Conservation (phyloP, 179 eudicot genomes). For the Silene coronaria region DNA sequence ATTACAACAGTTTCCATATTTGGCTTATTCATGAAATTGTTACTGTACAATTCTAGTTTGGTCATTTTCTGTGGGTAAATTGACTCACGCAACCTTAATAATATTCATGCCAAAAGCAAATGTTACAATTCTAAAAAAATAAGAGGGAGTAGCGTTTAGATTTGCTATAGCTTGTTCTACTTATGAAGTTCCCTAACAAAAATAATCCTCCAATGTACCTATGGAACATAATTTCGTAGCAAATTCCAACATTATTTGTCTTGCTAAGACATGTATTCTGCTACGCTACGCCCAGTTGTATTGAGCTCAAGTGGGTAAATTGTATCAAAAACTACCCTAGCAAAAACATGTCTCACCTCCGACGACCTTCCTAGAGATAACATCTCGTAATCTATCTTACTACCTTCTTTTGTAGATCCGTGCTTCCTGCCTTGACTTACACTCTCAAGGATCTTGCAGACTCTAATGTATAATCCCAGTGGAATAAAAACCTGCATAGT, state of each 20-base stretch:
- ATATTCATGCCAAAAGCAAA: no score
- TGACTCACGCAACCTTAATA: no score
- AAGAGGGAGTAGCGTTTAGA: background rate
- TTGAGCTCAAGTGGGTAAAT: slow-evolving; percentile 38
- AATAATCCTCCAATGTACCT: background rate
- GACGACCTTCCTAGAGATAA: slow-evolving; percentile 45
- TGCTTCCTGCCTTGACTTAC: slow-evolving; percentile 41
- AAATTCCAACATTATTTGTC: background rate
- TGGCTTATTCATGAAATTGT: no score
- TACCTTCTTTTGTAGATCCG: slow-evolving; percentile 49
- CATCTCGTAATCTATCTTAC: slow-evolving; percentile 49
- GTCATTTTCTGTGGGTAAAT: no score
- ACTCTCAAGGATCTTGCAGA: slow-evolving; percentile 49
- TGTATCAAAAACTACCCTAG: slow-evolving; percentile 71
- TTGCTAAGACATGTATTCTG: background rate
- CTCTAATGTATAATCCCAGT: slow-evolving; percentile 42
- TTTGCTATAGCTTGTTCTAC: background rate
- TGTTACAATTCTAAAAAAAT: no score
- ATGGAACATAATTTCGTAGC: background rate
- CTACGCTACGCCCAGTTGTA: background rate
- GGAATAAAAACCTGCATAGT: slow-evolving; percentile 63
- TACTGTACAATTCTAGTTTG: no score
- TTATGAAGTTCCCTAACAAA: background rate
- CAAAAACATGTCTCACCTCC: slow-evolving; percentile 64
- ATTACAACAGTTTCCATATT: no score